Conservation (phyloP, 2,329 filamentous ascomycete species). For the Xylariomycetidae sp. region DNA sequence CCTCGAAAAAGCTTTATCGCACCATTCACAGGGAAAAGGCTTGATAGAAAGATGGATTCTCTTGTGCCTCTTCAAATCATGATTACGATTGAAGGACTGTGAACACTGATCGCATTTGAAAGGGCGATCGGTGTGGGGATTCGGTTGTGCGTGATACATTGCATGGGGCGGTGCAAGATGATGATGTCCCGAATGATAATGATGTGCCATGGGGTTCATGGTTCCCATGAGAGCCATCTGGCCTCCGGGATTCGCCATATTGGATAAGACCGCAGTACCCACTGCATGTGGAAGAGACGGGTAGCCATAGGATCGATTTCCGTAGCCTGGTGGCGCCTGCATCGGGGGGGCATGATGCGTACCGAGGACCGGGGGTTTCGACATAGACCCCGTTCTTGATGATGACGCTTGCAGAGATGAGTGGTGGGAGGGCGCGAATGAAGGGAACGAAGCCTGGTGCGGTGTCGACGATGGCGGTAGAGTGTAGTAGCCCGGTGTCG, state of each 20-base stretch:
- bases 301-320: slow-evolving; percentile 37
- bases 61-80: slow-evolving; percentile 94
- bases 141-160: slow-evolving; percentile 57
- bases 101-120: slow-evolving; percentile 93
- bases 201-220: slow-evolving; percentile 48
- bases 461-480: slow-evolving; percentile 46
- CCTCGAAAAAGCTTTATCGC: slow-evolving; percentile 93
- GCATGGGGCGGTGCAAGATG: slow-evolving; percentile 38
- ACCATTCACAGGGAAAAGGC: slow-evolving; percentile 86
- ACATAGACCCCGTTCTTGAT: slow-evolving; percentile 32
- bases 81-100: slow-evolving; percentile 93
- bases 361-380: slow-evolving; percentile 32
- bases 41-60: slow-evolving; percentile 92
- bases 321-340: slow-evolving; percentile 52
- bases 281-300: slow-evolving; percentile 51
- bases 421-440: slow-evolving; percentile 35
- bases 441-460: slow-evolving; percentile 40
- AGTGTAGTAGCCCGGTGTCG: slow-evolving; percentile 57
- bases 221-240: slow-evolving; percentile 66
- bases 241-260: slow-evolving; percentile 67
- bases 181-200: slow-evolving; percentile 47
- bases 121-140: slow-evolving; percentile 66
- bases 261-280: slow-evolving; percentile 68
- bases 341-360: slow-evolving; percentile 38
- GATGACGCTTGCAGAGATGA: slow-evolving; percentile 40